Conservation (phyloP, 805 yeast species). For the Suhomyces emberorum region DNA sequence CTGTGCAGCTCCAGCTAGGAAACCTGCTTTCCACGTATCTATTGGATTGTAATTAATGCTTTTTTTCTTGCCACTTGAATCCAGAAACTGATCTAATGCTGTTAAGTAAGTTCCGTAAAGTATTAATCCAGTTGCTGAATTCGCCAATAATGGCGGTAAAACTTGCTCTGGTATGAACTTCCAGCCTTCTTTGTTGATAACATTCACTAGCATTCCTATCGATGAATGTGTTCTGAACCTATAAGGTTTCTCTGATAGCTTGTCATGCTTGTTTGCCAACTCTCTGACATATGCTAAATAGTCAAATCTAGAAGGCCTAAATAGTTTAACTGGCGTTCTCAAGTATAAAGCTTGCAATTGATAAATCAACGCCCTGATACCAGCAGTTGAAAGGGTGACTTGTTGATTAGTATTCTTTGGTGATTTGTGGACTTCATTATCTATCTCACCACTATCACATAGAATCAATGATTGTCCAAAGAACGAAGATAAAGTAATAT, state of each 20-base stretch:
- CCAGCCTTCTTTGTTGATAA: slow-evolving; percentile 81
- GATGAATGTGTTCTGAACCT: slow-evolving; percentile 70
- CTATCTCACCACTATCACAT: slow-evolving; percentile 1
- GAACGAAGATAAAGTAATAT: not conserved
- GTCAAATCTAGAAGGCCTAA: slow-evolving; percentile 88
- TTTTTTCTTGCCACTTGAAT: slow-evolving; percentile 7
- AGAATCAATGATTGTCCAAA: not conserved
- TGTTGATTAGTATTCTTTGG: slow-evolving; percentile 33
- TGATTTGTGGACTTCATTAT: slow-evolving; percentile 1
- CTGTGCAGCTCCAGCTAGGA: slow-evolving; percentile 81
- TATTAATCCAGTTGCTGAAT: slow-evolving; percentile 84
- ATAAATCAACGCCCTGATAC: slow-evolving; percentile 76
- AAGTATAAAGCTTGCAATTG: slow-evolving; percentile 76
- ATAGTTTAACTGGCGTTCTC: slow-evolving; percentile 79
- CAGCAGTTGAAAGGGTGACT: slow-evolving; percentile 81
- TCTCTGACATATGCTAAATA: slow-evolving; percentile 68
- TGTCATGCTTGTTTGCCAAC: slow-evolving; percentile 43
- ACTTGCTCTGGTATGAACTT: slow-evolving; percentile 78
- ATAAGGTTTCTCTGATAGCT: slow-evolving; percentile 47
- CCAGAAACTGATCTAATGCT: slow-evolving; percentile 34
- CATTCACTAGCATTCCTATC: slow-evolving; percentile 67
- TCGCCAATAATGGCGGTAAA: slow-evolving; percentile 83
- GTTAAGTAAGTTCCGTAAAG: slow-evolving; percentile 79
- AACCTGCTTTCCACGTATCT: slow-evolving; percentile 78
- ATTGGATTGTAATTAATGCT: slow-evolving; percentile 26